These are phyloP conservation scores for Oryza longistaminata DNA, from an alignment of 176 grass and related monocot genomes.

Conservation along the genomic window DNA sequence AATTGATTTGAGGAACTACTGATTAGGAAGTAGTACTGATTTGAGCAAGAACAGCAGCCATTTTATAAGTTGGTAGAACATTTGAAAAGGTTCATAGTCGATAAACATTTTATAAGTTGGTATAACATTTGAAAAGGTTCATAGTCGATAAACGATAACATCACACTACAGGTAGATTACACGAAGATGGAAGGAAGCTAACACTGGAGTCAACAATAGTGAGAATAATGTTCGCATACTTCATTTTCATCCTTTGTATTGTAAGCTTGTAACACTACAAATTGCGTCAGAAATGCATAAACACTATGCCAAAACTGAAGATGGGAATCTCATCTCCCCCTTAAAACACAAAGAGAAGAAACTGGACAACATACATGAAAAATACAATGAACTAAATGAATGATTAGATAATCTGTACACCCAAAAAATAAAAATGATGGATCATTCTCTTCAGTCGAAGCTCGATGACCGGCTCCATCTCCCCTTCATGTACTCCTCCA, in stretches of 20 bases:
- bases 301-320: neutral
- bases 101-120: neutral
- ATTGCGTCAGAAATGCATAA: neutral
- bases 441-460: slow-evolving; percentile 29
- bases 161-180: neutral
- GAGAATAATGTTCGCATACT: neutral
- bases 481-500: slow-evolving; percentile 83
- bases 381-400: no score
- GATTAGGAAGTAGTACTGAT: no score
- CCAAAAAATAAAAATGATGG: neutral
- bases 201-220: neutral
- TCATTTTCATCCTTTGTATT: neutral
- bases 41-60: neutral
- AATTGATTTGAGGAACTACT: neutral
- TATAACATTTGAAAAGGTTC: neutral
- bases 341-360: neutral
- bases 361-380: no score
- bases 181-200: neutral
- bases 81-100: neutral
- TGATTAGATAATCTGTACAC: no score
- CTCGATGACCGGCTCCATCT: slow-evolving; percentile 86
- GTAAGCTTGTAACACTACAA: neutral
- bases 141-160: neutral
- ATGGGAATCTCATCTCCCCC: neutral
- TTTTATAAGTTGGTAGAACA: neutral